These are phyloP conservation scores for Cercophora sp. DNA, from an alignment of 495 filamentous ascomycete genomes.

Conservation along the genomic window DNA sequence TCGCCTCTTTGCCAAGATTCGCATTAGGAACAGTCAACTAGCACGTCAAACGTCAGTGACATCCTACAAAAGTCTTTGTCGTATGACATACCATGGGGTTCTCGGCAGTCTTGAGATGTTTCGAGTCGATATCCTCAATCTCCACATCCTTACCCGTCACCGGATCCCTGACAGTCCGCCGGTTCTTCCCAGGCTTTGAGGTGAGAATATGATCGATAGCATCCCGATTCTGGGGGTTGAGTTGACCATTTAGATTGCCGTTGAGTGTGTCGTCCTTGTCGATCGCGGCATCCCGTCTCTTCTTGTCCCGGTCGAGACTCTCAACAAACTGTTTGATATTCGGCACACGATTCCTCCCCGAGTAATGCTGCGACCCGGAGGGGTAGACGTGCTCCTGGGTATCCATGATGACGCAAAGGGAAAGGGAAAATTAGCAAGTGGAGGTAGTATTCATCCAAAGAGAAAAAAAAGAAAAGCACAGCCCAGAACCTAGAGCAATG, in stretches of 20 bases:
- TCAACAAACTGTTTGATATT: slow-evolving; percentile 83
- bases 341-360: slow-evolving; percentile 71
- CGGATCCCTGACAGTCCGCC: slow-evolving; percentile 78
- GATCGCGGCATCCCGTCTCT: slow-evolving; percentile 64
- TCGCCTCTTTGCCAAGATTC: slow-evolving; percentile 71
- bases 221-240: slow-evolving; percentile 19
- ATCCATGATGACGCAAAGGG: no score
- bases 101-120: slow-evolving; percentile 66
- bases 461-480: no score
- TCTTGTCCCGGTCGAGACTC: slow-evolving; percentile 72
- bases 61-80: no score
- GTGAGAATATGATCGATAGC: slow-evolving; percentile 40
- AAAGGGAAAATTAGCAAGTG: no score
- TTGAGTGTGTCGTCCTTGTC: slow-evolving; percentile 45
- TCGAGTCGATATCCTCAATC: slow-evolving; percentile 73
- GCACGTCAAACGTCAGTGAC: not conserved
- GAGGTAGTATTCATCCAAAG: no score
- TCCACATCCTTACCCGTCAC: slow-evolving; percentile 79
- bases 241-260: slow-evolving; percentile 31
- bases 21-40: slow-evolving; percentile 85
- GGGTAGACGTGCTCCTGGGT: slow-evolving; percentile 23
- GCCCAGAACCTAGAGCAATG: no score
- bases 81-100: no score
- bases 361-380: slow-evolving; percentile 54
- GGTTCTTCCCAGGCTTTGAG: slow-evolving; percentile 40